These are phyloP conservation scores for Scenedesmus sp. DNA, from an alignment of 163 green algal genomes.

Conservation along the genomic window DNA sequence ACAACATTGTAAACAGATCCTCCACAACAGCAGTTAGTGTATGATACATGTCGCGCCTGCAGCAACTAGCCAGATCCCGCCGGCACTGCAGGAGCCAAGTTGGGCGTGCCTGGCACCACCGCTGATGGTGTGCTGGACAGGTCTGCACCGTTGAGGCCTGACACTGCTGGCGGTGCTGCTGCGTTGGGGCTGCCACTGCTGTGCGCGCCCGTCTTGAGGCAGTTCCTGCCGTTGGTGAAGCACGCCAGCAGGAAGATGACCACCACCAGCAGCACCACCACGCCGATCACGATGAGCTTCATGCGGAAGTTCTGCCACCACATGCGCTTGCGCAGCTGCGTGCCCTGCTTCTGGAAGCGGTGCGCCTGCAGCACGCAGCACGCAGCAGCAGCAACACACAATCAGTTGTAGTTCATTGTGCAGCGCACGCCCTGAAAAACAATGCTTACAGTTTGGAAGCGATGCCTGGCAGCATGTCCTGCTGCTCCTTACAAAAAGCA, in stretches of 20 bases:
- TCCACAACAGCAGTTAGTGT: background rate
- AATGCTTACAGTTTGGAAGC: too few relatives aligned
- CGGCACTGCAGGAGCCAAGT: background rate
- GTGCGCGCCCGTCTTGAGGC: constrained; percentile 23
- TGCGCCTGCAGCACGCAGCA: constrained; percentile 28
- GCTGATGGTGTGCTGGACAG: background rate
- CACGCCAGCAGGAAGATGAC: constrained; percentile 91
- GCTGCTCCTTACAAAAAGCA: too few relatives aligned
- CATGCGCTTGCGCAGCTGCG: constrained; percentile 91
- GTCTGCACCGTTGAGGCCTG: background rate
- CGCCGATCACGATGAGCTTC: constrained; percentile 81
- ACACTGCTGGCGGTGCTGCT: background rate
- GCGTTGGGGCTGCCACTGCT: background rate
- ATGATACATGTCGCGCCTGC: background rate
- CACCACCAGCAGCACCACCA: constrained; percentile 77
- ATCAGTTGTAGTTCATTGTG: background rate
- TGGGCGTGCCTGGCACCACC: background rate
- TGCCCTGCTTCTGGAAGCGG: constrained; percentile 67
- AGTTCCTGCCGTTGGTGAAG: constrained; percentile 77
- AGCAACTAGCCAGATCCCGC: background rate
- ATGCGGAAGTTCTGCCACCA: constrained; percentile 96
- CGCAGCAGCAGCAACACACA: background rate
- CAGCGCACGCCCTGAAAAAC: background rate
- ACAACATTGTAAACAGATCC: too few relatives aligned
- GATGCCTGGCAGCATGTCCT: too few relatives aligned